Base-by-base conservation (phyloP, 2,329 filamentous ascomycete species). In the Colletotrichum higginsianum region DNA sequence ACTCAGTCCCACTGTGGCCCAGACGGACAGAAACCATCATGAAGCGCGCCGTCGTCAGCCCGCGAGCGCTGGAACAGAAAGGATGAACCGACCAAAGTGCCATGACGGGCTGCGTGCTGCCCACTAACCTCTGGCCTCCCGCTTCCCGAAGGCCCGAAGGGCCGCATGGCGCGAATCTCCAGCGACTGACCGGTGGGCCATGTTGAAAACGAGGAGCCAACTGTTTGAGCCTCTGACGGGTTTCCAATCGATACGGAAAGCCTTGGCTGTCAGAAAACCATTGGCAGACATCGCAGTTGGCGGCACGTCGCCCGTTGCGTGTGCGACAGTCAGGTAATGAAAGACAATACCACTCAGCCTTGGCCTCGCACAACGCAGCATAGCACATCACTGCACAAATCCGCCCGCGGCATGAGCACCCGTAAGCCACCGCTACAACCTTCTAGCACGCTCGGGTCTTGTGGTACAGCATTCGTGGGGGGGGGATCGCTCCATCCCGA, bases 401-500 rank as follows among this genome's bases (percentile, higher is more conserved):
- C 16, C 38, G 40, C 23, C 44, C 47, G n/a, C 11, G 26, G 40
- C 44, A 38, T 13, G 30, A 18, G 38, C 23, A 46, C 50, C 18
- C n/a, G 40, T 26, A 30, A 64, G 26, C 26, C 61, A 64, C 38
- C 40, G 61, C 61, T 30, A 38, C 21, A 53, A 62, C 35, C 23
- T 55, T 11, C 8, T 9, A 11, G 9, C 35, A 9, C 35, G 35
- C 35, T 38, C 35, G 49, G 61, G 18, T 53, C 49, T 40, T 18
- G 46, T 30, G 49, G 38, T 11, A 23, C 61, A 38, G 35, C 23
- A 57, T 30, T 16, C 61, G 35, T 55, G 38, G 49, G 42, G 68
- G 65, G 63, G 49, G 63, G 65, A 63, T 71, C 65, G 69, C 69
- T 69, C 58, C 58, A 68, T 68, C 58, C 69, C 68, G 64, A 68